Conservation (phyloP, 768 basidiomycete genomes). For the Wakefieldia striispora region DNA sequence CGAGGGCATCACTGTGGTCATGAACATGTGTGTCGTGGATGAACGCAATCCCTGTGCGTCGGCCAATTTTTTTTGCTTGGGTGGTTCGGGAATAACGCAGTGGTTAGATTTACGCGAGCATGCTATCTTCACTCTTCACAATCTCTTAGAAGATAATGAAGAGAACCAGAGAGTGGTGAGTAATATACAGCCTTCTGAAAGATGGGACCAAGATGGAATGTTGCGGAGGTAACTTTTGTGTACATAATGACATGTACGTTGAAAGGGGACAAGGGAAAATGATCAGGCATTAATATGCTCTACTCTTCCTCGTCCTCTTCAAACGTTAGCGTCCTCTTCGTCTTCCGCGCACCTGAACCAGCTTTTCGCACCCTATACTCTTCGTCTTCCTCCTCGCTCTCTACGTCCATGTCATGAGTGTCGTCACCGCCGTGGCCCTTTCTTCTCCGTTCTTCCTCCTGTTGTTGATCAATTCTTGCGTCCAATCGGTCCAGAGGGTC, state of each 20-base stretch:
- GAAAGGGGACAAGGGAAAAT: background rate
- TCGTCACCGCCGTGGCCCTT: conserved; percentile 35
- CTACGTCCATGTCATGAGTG: conserved; percentile 64
- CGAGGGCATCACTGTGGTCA: conserved; percentile 76
- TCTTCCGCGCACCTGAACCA: conserved; percentile 51
- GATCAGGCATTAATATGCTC: conserved; percentile 3
- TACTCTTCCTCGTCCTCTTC: conserved; percentile 56
- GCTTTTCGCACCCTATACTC: conserved; percentile 63
- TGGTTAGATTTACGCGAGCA: conserved; percentile 79
- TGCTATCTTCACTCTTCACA: conserved; percentile 80
- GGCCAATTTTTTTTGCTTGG: background rate
- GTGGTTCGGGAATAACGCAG: conserved; percentile 4
- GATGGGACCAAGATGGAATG: conserved; percentile 57
- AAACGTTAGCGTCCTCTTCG: conserved; percentile 50
- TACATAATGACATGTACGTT: conserved; percentile 5
- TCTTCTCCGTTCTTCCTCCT: conserved; percentile 52
- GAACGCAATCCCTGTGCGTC: conserved; percentile 89
- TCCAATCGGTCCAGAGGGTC: conserved; percentile 71
- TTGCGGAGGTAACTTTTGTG: conserved; percentile 34
- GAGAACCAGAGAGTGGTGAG: conserved; percentile 82
- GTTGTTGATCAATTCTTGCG: conserved; percentile 55
- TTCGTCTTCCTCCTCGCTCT: conserved; percentile 71
- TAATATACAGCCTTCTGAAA: conserved; percentile 60
- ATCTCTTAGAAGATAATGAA: conserved; percentile 69
- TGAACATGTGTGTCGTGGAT: conserved; percentile 88